These are phyloP conservation scores for Trichoderma reesei DNA, from an alignment of 495 filamentous ascomycete genomes.

Conservation along the genomic window DNA sequence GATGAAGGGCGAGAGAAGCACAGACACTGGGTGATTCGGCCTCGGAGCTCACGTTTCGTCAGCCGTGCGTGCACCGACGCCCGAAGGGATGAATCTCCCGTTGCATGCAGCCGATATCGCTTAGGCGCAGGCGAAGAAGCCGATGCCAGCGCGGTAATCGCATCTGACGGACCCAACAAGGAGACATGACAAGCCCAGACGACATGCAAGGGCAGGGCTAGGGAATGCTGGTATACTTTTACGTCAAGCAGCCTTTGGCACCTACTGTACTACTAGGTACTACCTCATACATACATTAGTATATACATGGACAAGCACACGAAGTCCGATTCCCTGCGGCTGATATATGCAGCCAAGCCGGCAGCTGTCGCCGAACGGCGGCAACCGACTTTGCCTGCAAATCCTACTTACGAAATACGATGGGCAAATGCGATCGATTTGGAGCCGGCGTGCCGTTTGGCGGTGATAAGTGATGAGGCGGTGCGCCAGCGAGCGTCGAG, in stretches of 20 bases:
- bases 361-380: neutral
- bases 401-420: too few relatives aligned
- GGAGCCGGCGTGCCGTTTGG: too few relatives aligned
- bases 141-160: neutral
- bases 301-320: too few relatives aligned
- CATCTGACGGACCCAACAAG: neutral
- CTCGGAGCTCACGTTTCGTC: neutral
- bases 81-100: neutral
- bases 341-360: constrained; percentile 4
- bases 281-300: too few relatives aligned
- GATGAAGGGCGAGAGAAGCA: neutral
- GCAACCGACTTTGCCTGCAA: neutral
- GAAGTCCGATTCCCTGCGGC: neutral
- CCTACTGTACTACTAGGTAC: too few relatives aligned
- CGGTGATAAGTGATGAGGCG: too few relatives aligned
- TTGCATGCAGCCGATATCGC: constrained; percentile 1
- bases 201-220: too few relatives aligned
- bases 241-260: too few relatives aligned
- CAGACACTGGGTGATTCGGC: neutral
- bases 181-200: too few relatives aligned
- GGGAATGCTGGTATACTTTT: too few relatives aligned
- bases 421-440: too few relatives aligned
- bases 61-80: neutral
- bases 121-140: neutral
- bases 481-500: neutral